A percentile compares a stretch with the other conserved stretches of the same genome.
Conservation (phyloP, 2,329 filamentous ascomycete genomes). For the Pseudocercospora fijiensis region DNA sequence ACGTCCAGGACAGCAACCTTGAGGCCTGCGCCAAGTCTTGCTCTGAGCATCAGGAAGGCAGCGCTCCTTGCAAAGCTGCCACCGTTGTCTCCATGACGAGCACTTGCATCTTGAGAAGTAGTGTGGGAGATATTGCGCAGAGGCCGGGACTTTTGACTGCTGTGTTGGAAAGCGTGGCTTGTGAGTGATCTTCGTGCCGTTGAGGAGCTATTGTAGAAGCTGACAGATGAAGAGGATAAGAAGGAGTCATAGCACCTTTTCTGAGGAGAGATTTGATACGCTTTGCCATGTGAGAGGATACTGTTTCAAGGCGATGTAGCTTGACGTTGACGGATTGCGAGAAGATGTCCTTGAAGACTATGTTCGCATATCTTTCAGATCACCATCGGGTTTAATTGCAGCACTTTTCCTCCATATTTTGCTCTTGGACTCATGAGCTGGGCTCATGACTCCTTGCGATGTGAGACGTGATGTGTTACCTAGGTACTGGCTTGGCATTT, state of each 20-base stretch:
- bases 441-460: not conserved
- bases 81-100: slow-evolving; percentile 1
- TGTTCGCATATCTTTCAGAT: not conserved
- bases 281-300: too few species aligned
- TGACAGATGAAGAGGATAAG: not conserved
- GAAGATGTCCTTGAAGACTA: not conserved
- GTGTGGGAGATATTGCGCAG: slow-evolving; percentile 6
- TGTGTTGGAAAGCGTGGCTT: slow-evolving; percentile 4
- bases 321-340: not conserved
- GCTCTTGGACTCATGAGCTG: too few species aligned
- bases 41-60: slow-evolving; percentile 2
- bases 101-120: slow-evolving; percentile 5
- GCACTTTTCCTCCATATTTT: too few species aligned
- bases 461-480: not conserved
- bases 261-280: too few species aligned
- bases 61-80: not conserved
- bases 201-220: not conserved
- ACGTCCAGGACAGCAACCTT: not conserved
- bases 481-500: not conserved
- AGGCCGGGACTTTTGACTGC: slow-evolving; percentile 4
- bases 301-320: not conserved
- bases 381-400: too few species aligned
- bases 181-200: not conserved
- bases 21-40: slow-evolving; percentile 6
- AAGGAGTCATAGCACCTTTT: too few species aligned